phyloP scores from a whole-genome alignment of 768 basidiomycete genomes.

The Sarcomyxa edulis region DNA sequence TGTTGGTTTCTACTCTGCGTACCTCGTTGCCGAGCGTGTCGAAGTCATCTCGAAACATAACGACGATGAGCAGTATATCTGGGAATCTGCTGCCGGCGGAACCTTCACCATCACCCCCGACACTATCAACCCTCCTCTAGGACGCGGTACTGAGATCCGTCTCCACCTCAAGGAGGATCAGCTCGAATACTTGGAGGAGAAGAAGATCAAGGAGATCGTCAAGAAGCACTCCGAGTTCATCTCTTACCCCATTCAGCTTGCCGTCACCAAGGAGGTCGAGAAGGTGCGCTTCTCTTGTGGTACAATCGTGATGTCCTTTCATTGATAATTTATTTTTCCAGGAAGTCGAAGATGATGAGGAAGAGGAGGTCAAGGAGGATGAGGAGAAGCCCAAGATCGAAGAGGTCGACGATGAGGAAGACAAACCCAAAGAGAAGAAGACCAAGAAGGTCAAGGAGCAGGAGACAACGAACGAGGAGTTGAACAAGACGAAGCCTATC shows the following conservation, averaged over 20 bases:
- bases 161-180: conserved; percentile 98
- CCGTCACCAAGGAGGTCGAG: conserved; percentile 98
- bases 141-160: conserved; percentile 90
- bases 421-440: conserved; percentile 87
- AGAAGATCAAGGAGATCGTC: conserved; percentile 98
- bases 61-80: conserved; percentile 99
- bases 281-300: conserved; percentile 58
- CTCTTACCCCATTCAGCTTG: conserved; percentile 98
- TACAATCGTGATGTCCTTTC: not conserved
- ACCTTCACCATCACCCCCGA: conserved; percentile 99
- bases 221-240: conserved; percentile 99
- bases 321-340: conserved; percentile 24
- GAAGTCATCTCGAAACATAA: conserved; percentile 99
- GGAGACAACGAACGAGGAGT: conserved; percentile 88
- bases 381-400: conserved; percentile 76
- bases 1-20: conserved; percentile 99
- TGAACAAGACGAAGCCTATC: conserved; percentile 99
- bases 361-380: conserved; percentile 66
- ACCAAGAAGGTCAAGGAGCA: conserved; percentile 92
- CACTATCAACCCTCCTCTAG: conserved; percentile 82
- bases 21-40: conserved; percentile 97
- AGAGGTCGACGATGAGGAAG: conserved; percentile 79
- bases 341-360: conserved; percentile 77
- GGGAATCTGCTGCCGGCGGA: conserved; percentile 99
- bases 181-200: conserved; percentile 98